Conservation (phyloP, 345 rosid genomes). For the Arabidopsis arenosa region DNA sequence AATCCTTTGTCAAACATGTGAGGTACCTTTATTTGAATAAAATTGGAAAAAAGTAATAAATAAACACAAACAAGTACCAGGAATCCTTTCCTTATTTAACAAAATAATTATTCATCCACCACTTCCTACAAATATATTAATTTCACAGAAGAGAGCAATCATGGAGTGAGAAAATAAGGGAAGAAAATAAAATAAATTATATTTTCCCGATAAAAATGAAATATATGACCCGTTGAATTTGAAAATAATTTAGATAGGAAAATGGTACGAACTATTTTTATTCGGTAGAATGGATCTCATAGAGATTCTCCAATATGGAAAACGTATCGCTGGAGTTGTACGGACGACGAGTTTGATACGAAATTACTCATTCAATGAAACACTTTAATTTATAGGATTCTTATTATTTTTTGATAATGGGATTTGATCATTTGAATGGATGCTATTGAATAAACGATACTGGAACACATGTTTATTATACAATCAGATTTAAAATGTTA, state of each 20-base stretch:
- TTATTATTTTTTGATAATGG: neutral
- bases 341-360: neutral
- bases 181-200: neutral
- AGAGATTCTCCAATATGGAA: neutral
- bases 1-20: constrained; percentile 35
- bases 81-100: constrained; percentile 23
- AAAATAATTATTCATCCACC: constrained; percentile 22
- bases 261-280: neutral
- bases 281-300: neutral
- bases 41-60: constrained; percentile 12
- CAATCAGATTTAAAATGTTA: neutral
- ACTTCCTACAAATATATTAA: constrained; percentile 8
- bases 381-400: neutral
- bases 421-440: neutral
- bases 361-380: neutral
- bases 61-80: constrained; percentile 21
- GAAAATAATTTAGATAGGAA: neutral
- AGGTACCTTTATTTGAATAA: constrained; percentile 22
- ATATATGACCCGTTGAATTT: neutral
- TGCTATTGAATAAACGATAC: neutral
- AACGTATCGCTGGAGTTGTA: neutral
- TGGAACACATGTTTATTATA: neutral
- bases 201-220: neutral
- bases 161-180: neutral
- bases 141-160: constrained; percentile 17